Base-by-base conservation (phyloP, 495 filamentous ascomycete species). In the Podospora appendiculata region DNA sequence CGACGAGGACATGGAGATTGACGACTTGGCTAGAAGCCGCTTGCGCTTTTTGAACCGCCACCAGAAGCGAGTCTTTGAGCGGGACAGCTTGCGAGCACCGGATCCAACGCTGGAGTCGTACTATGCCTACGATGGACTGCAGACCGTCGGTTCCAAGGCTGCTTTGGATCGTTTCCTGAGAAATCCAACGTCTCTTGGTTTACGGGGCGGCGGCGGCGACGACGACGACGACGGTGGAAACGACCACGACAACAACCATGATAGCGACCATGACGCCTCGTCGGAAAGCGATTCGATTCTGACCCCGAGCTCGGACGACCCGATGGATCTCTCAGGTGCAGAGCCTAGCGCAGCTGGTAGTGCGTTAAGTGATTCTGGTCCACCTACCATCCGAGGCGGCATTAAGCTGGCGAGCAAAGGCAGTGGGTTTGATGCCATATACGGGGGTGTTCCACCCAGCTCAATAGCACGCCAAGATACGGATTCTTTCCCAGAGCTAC, bases 181-280 rank as follows among this genome's bases (percentile, higher is more conserved):
- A 25, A 25, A 25, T 25, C 2, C 25, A 25, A 25, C 2, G 2
- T 38, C 36, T 38, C 8, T 61, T 25, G 35, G 50, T 10, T 50
- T 65, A 2, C 54, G 62, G 1, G 62, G 62, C 6, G 61, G 61
- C 13, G 59, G 41, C 14, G n/a, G 17, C 12, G 42, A 7, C 16
- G 35, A 47, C 14, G 40, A 43, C 25, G 50, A 54, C 11, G 35
- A 33, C 10, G n/a, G n/a, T 44, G 3, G 34, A 53, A 16, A 16
- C 32, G 32, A 19, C 12, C 1, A 42, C 32, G 38, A 1, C 7
- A 34, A 12, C 1, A 33, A 16, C 0, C 6, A 4, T 2, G 33
- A 44, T 1, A 16, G 18, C 1, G 36, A 41, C 1, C 9, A 34
- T 6, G 34, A 48, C 4, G 0, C 13, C 4, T 38, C 36, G 36